Base-by-base conservation (phyloP, 352 stramenopile genomes). In the Globisporangium yorkense region DNA sequence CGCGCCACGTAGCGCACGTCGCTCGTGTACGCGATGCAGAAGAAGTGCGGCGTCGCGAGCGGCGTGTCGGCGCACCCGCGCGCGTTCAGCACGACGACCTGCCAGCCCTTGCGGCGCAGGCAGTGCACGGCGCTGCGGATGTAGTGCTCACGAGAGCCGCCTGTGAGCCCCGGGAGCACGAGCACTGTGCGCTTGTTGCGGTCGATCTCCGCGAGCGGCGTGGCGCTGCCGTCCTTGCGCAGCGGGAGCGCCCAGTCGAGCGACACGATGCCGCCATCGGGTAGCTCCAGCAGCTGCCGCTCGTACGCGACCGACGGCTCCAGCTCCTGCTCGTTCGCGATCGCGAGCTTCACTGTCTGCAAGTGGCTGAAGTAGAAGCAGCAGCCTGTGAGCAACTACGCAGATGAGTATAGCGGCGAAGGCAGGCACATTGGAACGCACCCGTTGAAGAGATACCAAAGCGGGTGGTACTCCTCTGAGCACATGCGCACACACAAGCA, bases 41-140 rank as follows among this genome's bases (percentile, higher is more conserved):
- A 91, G 29, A 93, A 65, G 62, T 84, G 56, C 12, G 77, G 60
- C 13, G 76, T 88, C 16, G 61, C 73, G 13, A 92, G 53, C 1
- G 76, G 78, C 16, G 83, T 90, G 12, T 74, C 63, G 5, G 74
- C 77, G 31, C 83, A 92, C 21, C 78, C 80, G 35, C 80, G 71
- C n/a, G 83, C 75, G 51, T 90, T 92, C 51, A 89, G 56, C 54
- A 90, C 83, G 45, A 90, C 78, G 56, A 75, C 81, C 47, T 88
- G 83, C 83, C 80, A 92, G 15, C 70, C 74, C 6, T 67, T 31
- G 16, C 63, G 44, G 33, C 77, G 54, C 39, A 88, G 47, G 2
- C 57, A 54, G 21, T 74, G 58, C 10, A 82, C 77, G 5, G 68
- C 59, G n/a, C 51, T 74, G 56, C 77, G 74, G 58, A 91, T 77